phyloP scores from a whole-genome alignment of 495 filamentous ascomycete genomes.

The Xylaria cubensis region DNA sequence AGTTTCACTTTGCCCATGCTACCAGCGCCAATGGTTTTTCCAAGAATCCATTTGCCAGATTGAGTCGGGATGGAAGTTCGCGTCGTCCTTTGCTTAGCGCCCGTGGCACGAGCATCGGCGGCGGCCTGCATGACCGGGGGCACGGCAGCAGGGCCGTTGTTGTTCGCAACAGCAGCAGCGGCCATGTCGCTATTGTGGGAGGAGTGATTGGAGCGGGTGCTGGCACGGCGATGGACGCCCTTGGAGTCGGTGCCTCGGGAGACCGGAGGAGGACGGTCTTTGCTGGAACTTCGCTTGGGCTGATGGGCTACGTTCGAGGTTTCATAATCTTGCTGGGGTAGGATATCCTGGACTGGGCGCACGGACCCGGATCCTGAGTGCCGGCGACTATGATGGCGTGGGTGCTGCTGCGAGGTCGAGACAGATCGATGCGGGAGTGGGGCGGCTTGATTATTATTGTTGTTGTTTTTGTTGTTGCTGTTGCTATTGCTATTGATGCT shows the following conservation, averaged over 20 bases:
- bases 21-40: slow-evolving; percentile 96
- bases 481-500: neutral
- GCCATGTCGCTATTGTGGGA: slow-evolving; percentile 57
- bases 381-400: slow-evolving; percentile 39
- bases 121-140: slow-evolving; percentile 49
- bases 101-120: slow-evolving; percentile 52
- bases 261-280: slow-evolving; percentile 46
- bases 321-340: slow-evolving; percentile 51
- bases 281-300: slow-evolving; percentile 49
- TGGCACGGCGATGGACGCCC: slow-evolving; percentile 52
- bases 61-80: slow-evolving; percentile 83
- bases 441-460: slow-evolving; percentile 20
- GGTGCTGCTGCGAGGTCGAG: slow-evolving; percentile 41
- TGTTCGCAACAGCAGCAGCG: slow-evolving; percentile 53
- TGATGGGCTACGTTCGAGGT: slow-evolving; percentile 48
- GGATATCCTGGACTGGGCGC: slow-evolving; percentile 45
- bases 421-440: slow-evolving; percentile 40
- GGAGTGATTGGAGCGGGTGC: slow-evolving; percentile 38
- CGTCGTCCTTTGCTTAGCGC: slow-evolving; percentile 62
- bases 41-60: slow-evolving; percentile 88
- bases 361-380: slow-evolving; percentile 42
- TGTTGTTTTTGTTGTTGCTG: neutral
- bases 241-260: slow-evolving; percentile 50
- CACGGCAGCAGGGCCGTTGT: slow-evolving; percentile 54
- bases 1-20: slow-evolving; percentile 98